These are phyloP conservation scores for Monilinia polystroma DNA, from an alignment of 2,329 filamentous ascomycete genomes.

Conservation along the genomic window DNA sequence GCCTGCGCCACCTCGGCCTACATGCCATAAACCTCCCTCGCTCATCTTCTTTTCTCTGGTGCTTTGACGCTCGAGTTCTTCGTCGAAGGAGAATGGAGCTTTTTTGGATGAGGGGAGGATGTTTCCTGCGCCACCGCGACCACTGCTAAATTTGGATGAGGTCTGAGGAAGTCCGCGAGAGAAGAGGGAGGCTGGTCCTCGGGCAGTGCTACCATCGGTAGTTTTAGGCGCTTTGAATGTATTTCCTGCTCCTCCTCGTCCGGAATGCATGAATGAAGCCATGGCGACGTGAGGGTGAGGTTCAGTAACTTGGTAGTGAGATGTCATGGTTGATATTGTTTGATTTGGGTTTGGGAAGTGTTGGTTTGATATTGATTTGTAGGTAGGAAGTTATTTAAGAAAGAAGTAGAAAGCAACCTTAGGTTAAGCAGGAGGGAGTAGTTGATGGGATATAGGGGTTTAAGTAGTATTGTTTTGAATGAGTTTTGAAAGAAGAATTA, in stretches of 20 bases:
- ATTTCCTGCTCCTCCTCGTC: constrained; percentile 40
- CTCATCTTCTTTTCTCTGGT: constrained; percentile 36
- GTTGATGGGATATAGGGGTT: not conserved
- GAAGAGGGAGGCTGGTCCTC: constrained; percentile 38
- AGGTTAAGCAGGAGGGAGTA: not conserved
- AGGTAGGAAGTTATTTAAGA: not conserved
- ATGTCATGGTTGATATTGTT: constrained; percentile 25
- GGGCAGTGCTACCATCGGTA: constrained; percentile 31
- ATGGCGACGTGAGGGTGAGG: constrained; percentile 38
- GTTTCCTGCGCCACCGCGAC: constrained; percentile 41
- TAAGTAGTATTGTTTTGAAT: not conserved
- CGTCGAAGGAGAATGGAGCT: constrained; percentile 40
- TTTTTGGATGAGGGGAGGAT: constrained; percentile 35
- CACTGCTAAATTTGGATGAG: constrained; percentile 35
- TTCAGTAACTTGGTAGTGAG: constrained; percentile 37
- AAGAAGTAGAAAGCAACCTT: not conserved
- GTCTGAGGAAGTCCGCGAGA: constrained; percentile 32
- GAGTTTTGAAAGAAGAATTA: not conserved
- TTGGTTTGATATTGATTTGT: not conserved
- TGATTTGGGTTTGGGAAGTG: not conserved
- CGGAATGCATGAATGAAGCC: constrained; percentile 34
- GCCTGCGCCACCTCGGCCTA: constrained; percentile 39
- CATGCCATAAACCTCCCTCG: constrained; percentile 34
- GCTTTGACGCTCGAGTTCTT: constrained; percentile 37
- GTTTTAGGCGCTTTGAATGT: constrained; percentile 38